A percentile compares a stretch with the other conserved stretches of the same genome.
Evolutionary conservation across 306 rosid species (phyloP).

Genomic region (Gynostemma pentaphyllum): DNA sequence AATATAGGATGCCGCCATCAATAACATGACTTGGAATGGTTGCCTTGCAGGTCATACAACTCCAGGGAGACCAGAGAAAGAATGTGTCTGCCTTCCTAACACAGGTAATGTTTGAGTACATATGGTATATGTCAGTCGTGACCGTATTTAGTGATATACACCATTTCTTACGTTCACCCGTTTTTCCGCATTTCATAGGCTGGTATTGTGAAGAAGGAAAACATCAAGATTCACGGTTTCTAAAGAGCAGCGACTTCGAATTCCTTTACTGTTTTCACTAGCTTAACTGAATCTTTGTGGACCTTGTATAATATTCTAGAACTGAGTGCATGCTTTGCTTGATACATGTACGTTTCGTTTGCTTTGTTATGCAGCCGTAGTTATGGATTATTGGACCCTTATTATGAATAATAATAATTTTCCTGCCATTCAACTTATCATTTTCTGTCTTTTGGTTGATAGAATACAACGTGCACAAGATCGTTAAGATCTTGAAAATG

Average conservation of each 20-base stretch:
- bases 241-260: constrained; percentile 10
- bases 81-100: constrained; percentile 37
- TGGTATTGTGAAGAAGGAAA: constrained; percentile 38
- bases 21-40: not conserved
- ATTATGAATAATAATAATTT: not conserved
- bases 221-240: constrained; percentile 40
- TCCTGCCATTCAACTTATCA: not conserved
- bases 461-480: not conserved
- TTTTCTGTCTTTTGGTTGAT: not conserved
- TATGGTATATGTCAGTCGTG: not conserved
- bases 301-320: not conserved
- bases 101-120: constrained; percentile 18
- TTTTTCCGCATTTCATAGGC: constrained; percentile 13
- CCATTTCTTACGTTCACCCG: not conserved
- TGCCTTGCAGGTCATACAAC: constrained; percentile 31
- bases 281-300: not conserved
- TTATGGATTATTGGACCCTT: not conserved
- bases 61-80: constrained; percentile 41
- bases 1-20: not conserved
- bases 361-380: not conserved
- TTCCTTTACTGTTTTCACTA: constrained; percentile 1
- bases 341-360: not conserved
- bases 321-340: not conserved
- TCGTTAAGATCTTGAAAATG: too few species aligned
- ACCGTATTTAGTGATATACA: not conserved